A percentile compares a stretch with the other conserved stretches of the same genome.
These are phyloP conservation scores for Paracorniculantispora psalliotae DNA, from an alignment of 2,329 filamentous ascomycete species.

Conservation along the genomic window DNA sequence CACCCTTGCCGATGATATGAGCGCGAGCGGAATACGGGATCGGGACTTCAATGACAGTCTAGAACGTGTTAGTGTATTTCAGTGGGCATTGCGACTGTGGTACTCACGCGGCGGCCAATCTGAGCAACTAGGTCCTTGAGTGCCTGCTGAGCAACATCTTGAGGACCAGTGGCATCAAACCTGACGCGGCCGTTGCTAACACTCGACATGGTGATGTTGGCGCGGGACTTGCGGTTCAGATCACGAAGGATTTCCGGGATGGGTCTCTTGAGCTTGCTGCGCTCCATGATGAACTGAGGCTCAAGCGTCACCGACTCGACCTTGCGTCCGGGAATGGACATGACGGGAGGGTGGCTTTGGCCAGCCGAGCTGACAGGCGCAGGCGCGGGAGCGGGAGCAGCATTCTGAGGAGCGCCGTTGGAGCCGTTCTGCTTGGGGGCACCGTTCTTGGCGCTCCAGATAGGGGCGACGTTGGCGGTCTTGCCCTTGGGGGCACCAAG, in stretches of 20 bases:
- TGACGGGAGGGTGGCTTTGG: slow-evolving; percentile 42
- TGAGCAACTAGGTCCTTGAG: slow-evolving; percentile 85
- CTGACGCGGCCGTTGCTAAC: slow-evolving; percentile 68
- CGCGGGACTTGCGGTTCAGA: slow-evolving; percentile 87
- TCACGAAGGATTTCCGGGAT: slow-evolving; percentile 82
- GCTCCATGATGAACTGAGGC: slow-evolving; percentile 70
- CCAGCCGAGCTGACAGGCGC: slow-evolving; percentile 37
- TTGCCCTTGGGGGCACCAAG: slow-evolving; percentile 69
- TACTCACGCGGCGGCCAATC: slow-evolving; percentile 58
- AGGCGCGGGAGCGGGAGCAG: slow-evolving; percentile 57
- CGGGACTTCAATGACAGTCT: slow-evolving; percentile 63
- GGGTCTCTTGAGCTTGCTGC: slow-evolving; percentile 75
- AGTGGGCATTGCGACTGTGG: not conserved
- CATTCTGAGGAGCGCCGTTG: slow-evolving; percentile 49
- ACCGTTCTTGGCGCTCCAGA: slow-evolving; percentile 71
- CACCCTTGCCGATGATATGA: slow-evolving; percentile 89
- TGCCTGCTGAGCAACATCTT: slow-evolving; percentile 78
- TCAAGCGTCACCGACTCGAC: slow-evolving; percentile 71
- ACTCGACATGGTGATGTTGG: slow-evolving; percentile 71
- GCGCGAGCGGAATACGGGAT: slow-evolving; percentile 80
- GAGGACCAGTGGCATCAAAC: slow-evolving; percentile 81
- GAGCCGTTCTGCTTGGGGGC: slow-evolving; percentile 51
- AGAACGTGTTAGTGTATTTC: slow-evolving; percentile 18
- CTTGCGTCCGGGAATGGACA: slow-evolving; percentile 78
- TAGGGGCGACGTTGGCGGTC: slow-evolving; percentile 59